Percentiles rank a stretch among this genome's conserved stretches.
Conservation (phyloP, 495 filamentous ascomycete species). For the Astrocystis sublimbata region DNA sequence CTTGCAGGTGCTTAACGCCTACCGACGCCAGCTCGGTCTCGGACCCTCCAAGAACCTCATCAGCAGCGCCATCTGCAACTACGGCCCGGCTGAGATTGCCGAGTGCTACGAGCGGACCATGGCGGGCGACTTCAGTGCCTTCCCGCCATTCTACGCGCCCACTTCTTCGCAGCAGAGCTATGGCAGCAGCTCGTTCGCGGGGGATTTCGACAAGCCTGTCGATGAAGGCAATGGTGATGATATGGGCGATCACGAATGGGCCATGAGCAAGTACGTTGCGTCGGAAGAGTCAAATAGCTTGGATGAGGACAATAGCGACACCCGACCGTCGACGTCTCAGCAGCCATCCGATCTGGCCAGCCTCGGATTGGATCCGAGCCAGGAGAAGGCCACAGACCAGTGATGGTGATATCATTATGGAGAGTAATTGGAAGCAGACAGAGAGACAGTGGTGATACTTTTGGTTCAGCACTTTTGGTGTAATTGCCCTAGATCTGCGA, state of each 20-base stretch:
- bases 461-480: too few species aligned
- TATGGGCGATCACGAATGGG: neutral
- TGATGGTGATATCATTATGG: too few species aligned
- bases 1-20: neutral
- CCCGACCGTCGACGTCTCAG: neutral
- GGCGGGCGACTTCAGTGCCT: neutral
- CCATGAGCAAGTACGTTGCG: neutral
- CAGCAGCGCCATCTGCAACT: conserved; percentile 8
- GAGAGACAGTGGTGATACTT: neutral
- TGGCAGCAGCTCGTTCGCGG: too few species aligned
- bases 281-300: neutral
- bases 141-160: neutral
- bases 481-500: too few species aligned
- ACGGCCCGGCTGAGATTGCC: neutral
- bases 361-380: neutral
- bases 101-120: neutral
- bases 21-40: neutral
- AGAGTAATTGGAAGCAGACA: neutral
- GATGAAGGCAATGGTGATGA: too few species aligned
- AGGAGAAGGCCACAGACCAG: neutral
- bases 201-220: too few species aligned
- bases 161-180: neutral
- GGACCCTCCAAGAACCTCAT: conserved; percentile 4
- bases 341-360: neutral
- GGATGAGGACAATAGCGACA: neutral